Evolutionary conservation across 2,329 filamentous ascomycete species (phyloP).

Genomic region (Aspergillus spinulosporus): DNA sequence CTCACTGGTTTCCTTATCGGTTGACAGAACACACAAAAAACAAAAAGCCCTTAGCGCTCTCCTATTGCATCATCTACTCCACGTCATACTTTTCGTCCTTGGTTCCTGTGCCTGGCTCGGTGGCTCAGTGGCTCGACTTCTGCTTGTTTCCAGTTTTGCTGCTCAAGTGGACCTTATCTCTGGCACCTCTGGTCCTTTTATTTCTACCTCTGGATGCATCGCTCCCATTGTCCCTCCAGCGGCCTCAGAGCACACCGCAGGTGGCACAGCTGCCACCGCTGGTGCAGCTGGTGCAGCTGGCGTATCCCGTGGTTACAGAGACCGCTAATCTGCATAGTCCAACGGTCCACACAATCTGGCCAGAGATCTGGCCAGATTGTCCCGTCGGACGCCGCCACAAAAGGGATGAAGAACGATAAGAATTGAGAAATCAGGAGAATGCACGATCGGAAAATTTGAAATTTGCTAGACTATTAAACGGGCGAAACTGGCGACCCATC

Average conservation of each 20-base stretch:
- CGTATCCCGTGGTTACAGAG: not conserved
- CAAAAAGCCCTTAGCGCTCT: not conserved
- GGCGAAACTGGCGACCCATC: not conserved
- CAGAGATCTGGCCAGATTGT: not conserved
- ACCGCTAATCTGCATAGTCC: not conserved
- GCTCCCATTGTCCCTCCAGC: not conserved
- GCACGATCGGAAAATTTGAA: constrained; percentile 5
- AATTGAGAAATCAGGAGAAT: not conserved
- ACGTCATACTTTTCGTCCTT: constrained; percentile 11
- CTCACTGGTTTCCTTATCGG: not conserved
- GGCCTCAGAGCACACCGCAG: not conserved
- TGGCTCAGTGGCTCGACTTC: not conserved
- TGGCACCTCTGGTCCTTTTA: constrained; percentile 3
- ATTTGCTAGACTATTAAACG: constrained; percentile 4
- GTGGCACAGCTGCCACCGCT: not conserved
- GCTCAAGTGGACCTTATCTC: not conserved
- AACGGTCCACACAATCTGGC: not conserved
- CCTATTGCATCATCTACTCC: constrained; percentile 5
- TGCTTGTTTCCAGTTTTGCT: not conserved
- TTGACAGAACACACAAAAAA: not conserved
- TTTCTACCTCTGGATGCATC: constrained; percentile 1
- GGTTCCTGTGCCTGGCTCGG: constrained; percentile 6
- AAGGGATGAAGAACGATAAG: not conserved
- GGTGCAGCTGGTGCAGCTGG: too few species aligned
- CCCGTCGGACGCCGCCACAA: not conserved